Evolutionary conservation across 306 rosid species (phyloP).

Genomic region (Pachyrhizus erosus): DNA sequence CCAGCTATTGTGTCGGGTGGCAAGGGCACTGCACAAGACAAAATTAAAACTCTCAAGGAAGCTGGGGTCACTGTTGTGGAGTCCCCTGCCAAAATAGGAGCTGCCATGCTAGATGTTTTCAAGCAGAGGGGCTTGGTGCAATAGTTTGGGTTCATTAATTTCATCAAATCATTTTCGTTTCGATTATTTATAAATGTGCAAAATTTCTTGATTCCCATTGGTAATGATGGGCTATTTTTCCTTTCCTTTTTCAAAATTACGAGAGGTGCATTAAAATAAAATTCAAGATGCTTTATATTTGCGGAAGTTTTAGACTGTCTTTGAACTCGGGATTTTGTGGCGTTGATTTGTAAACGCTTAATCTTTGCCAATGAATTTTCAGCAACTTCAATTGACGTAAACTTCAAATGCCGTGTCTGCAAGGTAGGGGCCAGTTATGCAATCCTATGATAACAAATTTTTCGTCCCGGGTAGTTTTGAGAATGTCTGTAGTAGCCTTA

Average conservation of each 20-base stretch:
- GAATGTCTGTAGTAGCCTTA: not conserved
- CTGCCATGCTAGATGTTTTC: constrained; percentile 86
- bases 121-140: constrained; percentile 87
- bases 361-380: constrained; percentile 28
- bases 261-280: constrained; percentile 48
- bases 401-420: not conserved
- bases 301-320: constrained; percentile 25
- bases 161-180: constrained; percentile 42
- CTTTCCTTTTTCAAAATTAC: constrained; percentile 16
- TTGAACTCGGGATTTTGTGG: constrained; percentile 34
- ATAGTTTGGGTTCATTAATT: constrained; percentile 48
- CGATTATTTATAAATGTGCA: constrained; percentile 16
- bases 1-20: constrained; percentile 99
- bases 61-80: constrained; percentile 96
- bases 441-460: no score
- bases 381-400: not conserved
- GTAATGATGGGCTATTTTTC: constrained; percentile 36
- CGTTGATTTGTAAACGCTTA: constrained; percentile 29
- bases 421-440: no score
- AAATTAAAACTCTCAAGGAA: constrained; percentile 81
- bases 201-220: constrained; percentile 42
- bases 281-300: constrained; percentile 41
- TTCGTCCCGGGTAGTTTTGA: no score
- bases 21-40: constrained; percentile 98
- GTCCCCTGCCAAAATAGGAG: constrained; percentile 96